Evolutionary conservation across 2,329 filamentous ascomycete species (phyloP).

Genomic region (Cephalotrichum gorgonifer): DNA sequence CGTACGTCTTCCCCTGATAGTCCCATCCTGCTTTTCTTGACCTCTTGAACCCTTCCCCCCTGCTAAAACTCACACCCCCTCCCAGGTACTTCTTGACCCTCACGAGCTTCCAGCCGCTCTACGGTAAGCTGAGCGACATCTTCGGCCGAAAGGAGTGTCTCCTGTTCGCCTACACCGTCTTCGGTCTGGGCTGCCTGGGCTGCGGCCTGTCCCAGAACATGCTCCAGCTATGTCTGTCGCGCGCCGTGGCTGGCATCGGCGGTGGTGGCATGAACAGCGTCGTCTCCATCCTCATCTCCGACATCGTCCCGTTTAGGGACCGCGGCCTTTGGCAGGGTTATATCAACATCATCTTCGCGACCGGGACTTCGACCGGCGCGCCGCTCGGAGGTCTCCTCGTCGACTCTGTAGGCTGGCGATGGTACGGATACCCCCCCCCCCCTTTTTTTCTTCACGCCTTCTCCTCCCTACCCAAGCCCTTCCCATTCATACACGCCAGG

Average conservation of each 20-base stretch:
- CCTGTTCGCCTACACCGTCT: conserved; percentile 53
- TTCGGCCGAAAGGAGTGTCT: conserved; percentile 59
- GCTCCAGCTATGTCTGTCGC: conserved; percentile 52
- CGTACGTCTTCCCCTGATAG: conserved; percentile 19
- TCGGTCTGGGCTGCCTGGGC: conserved; percentile 52
- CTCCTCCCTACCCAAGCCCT: conserved; percentile 32
- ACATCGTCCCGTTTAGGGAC: conserved; percentile 59
- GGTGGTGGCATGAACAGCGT: conserved; percentile 64
- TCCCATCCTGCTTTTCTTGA: too few species aligned
- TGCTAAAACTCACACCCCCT: neutral
- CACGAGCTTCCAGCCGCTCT: conserved; percentile 66
- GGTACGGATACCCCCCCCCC: conserved; percentile 29
- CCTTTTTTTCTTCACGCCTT: conserved; percentile 11
- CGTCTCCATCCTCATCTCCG: conserved; percentile 54
- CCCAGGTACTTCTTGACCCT: conserved; percentile 60
- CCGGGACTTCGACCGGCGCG: conserved; percentile 58
- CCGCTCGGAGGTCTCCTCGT: conserved; percentile 63
- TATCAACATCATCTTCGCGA: conserved; percentile 61
- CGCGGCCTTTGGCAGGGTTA: conserved; percentile 64
- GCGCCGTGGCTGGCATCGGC: conserved; percentile 45
- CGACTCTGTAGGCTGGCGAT: conserved; percentile 66
- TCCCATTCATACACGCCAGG: conserved; percentile 31
- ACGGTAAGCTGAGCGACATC: conserved; percentile 61
- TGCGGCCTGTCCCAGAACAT: conserved; percentile 57
- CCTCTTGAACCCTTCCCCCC: neutral